Evolutionary conservation across 148 eudicot species (phyloP), one percentile per base, ranked within the genome.

Genomic region (Arbutus unedo): DNA sequence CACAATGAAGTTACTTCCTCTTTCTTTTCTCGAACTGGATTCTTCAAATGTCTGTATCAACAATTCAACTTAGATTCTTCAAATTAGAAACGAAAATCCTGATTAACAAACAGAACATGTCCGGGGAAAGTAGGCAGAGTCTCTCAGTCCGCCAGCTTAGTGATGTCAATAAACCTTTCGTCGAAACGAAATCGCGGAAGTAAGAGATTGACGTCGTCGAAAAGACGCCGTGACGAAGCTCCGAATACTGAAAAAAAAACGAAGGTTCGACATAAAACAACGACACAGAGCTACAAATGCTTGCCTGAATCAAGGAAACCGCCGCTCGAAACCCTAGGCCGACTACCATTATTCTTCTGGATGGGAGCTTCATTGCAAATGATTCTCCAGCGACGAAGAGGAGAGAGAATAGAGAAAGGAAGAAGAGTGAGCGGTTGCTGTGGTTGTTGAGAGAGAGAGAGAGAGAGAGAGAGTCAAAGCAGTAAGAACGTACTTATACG

Each of bases 251-350:
- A 50, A 23, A 43, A 60, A 60, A n/a, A 2, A 64, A 23, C 5
- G 3, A 64, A 11, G 3, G 8, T 23, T 62, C 41, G 18, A 74
- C 25, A 48, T 9, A 15, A 47, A 50, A 75, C 23, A 78, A 62
- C 56, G 76, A 62, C 3, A 41, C 49, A 19, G 44, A 76, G 62
- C 19, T 7, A 25, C 45, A 2, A 43, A 56, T n/a, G 55, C 77
- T 79, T 71, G 80, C 85, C 85, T 71, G 83, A 57, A 86, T 51
- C 81, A 76, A 38, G 76, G 49, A 50, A 16, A 68, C 44, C 41
- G 81, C 79, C 57, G 16, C 49, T 41, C 49, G 62, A 56, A 83
- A 50, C 77, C 86, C 68, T 13, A 75, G 79, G 25, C 64, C 72
- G 62, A 60, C 41, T 53, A 59, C 73, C 88, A 83, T 86, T 70